Conservation (phyloP, 1,284 basidiomycete genomes). For the Filobasidium uniguttulatum region DNA sequence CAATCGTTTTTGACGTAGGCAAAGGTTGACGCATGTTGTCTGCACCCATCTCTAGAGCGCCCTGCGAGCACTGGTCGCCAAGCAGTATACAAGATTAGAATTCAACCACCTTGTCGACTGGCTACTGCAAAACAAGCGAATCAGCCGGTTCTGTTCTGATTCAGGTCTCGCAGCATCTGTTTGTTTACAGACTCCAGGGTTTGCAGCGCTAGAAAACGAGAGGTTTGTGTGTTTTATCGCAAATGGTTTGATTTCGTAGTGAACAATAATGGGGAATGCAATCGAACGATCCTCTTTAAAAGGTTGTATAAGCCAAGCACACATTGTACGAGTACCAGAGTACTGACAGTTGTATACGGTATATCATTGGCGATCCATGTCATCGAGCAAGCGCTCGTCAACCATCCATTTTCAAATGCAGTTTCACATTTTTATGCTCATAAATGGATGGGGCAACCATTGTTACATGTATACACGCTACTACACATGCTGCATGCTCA, state of each 20-base stretch:
- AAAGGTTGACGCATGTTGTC: background rate
- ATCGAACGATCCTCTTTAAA: too few species aligned
- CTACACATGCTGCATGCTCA: too few species aligned
- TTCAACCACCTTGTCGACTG: slow-evolving; percentile 7
- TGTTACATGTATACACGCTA: too few species aligned
- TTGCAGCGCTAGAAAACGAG: background rate
- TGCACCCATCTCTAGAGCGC: background rate
- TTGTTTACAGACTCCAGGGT: background rate
- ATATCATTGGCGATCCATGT: too few species aligned
- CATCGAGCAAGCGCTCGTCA: too few species aligned
- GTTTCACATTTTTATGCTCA: too few species aligned
- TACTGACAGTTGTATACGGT: too few species aligned
- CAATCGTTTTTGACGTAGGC: background rate
- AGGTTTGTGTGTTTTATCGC: background rate
- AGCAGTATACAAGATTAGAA: slow-evolving; percentile 5
- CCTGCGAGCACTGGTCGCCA: background rate
- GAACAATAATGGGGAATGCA: too few species aligned
- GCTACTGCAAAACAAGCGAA: background rate
- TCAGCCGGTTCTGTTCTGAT: slow-evolving; percentile 5
- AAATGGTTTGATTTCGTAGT: background rate
- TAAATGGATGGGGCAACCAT: too few species aligned
- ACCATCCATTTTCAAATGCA: too few species aligned
- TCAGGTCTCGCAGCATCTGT: background rate
- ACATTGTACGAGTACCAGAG: too few species aligned
- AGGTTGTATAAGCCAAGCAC: too few species aligned